Evolutionary conservation across 1,284 basidiomycete species (phyloP).

Genomic region (Puccinia horiana): DNA sequence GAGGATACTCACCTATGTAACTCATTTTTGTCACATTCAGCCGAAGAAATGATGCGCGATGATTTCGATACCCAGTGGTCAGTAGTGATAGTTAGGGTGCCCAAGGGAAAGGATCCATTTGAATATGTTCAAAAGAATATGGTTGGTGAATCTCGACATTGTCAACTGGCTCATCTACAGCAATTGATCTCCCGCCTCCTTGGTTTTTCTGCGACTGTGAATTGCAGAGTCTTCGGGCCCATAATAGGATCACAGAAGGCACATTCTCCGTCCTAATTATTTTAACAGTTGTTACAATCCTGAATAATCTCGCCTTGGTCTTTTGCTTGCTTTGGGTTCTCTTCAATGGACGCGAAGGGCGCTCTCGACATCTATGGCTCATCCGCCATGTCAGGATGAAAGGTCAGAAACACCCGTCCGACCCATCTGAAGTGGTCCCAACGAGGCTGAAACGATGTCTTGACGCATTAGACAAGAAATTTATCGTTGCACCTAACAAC

Average conservation of each 20-base stretch:
- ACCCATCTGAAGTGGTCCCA: not conserved
- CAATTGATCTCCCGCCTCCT: not conserved
- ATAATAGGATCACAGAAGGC: not conserved
- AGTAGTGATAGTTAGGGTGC: not conserved
- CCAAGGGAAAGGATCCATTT: constrained; percentile 8
- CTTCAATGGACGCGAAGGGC: constrained; percentile 14
- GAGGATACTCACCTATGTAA: not conserved
- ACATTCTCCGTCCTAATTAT: not conserved
- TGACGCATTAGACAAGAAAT: constrained; percentile 6
- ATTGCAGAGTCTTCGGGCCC: not conserved
- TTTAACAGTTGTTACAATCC: not conserved
- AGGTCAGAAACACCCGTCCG: not conserved
- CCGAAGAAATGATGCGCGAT: not conserved
- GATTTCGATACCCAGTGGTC: constrained; percentile 16
- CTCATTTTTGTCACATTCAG: not conserved
- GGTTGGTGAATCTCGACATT: not conserved
- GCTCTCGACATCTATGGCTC: constrained; percentile 19
- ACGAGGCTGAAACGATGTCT: not conserved
- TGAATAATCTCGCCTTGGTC: not conserved
- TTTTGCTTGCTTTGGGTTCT: constrained; percentile 10
- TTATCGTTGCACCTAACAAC: not conserved
- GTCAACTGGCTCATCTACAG: not conserved
- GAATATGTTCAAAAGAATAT: constrained; percentile 9
- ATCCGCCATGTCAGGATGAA: not conserved
- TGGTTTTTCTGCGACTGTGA: not conserved